Percentiles rank a stretch among this genome's conserved stretches.
phyloP scores from a whole-genome alignment of 2,329 filamentous ascomycete species.

The Fusarium pseudocircinatum region DNA sequence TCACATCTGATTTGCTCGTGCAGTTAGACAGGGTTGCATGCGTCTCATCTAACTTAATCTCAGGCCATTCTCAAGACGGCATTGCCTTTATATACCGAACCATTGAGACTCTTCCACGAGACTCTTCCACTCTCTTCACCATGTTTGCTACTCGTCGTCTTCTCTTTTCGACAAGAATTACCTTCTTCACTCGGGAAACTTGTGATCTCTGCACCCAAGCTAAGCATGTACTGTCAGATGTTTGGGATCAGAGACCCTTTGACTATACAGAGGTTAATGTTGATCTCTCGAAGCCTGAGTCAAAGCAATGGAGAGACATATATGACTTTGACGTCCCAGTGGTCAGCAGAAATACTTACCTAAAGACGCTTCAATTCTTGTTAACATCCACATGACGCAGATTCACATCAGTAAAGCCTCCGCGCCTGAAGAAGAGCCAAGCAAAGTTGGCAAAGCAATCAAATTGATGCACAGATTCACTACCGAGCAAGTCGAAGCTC shows the following conservation, averaged over 20 bases:
- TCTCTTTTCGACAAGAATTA: constrained; percentile 70
- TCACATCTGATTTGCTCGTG: constrained; percentile 3
- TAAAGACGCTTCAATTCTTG: neutral
- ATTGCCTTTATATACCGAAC: neutral
- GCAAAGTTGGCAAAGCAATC: constrained; percentile 65
- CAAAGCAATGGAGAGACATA: constrained; percentile 73
- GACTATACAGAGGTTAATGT: constrained; percentile 77
- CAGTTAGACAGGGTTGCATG: constrained; percentile 10
- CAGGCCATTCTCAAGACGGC: constrained; percentile 21
- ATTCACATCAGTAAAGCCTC: constrained; percentile 70
- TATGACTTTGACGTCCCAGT: constrained; percentile 88
- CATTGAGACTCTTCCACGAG: neutral
- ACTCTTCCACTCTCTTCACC: neutral
- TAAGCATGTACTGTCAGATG: constrained; percentile 72
- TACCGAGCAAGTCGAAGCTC: constrained; percentile 69
- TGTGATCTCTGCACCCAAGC: constrained; percentile 78
- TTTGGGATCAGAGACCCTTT: constrained; percentile 74
- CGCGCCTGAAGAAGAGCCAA: constrained; percentile 61
- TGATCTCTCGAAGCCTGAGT: constrained; percentile 72
- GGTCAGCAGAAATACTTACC: constrained; percentile 57
- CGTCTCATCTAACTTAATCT: constrained; percentile 3
- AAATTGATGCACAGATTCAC: constrained; percentile 85
- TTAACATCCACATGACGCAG: constrained; percentile 47
- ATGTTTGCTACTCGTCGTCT: constrained; percentile 65
- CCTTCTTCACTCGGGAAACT: constrained; percentile 77